Percentiles rank a stretch among this genome's conserved stretches.
Conservation (phyloP, 148 eudicot species). For the Selenicereus undatus region DNA sequence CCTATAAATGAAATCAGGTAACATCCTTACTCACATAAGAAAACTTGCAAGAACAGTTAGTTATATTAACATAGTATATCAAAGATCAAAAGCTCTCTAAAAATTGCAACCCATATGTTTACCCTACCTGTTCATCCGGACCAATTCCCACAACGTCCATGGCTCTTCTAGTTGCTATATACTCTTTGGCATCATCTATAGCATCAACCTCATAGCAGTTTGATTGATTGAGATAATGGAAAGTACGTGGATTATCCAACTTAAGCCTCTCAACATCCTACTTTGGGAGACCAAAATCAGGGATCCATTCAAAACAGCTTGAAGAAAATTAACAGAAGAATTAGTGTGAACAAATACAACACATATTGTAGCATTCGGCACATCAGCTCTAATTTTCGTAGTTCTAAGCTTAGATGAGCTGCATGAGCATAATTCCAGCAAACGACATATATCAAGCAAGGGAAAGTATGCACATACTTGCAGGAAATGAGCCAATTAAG, state of each 20-base stretch:
- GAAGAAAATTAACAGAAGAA: background rate
- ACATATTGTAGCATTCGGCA: background rate
- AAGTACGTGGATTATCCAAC: slow-evolving; percentile 67
- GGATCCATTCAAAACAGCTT: background rate
- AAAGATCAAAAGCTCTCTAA: background rate
- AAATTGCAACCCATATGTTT: background rate
- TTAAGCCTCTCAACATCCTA: slow-evolving; percentile 71
- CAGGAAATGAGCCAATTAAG: too few relatives aligned
- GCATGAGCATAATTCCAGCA: background rate
- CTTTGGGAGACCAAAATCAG: background rate
- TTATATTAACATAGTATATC: background rate
- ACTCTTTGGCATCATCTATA: slow-evolving; percentile 75
- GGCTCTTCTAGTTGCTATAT: slow-evolving; percentile 77
- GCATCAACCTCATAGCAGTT: slow-evolving; percentile 70
- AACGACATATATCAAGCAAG: too few relatives aligned
- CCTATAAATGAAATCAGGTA: slow-evolving; percentile 41
- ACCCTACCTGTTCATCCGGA: slow-evolving; percentile 71
- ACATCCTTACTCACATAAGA: slow-evolving; percentile 9
- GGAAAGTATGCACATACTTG: too few relatives aligned
- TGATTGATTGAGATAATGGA: slow-evolving; percentile 90
- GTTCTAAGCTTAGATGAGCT: background rate
- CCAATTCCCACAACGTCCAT: slow-evolving; percentile 89
- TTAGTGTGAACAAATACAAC: background rate
- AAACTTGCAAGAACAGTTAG: slow-evolving; percentile 1
- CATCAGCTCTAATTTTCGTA: background rate